phyloP scores from a whole-genome alignment of 2,329 filamentous ascomycete species.

The Amphichorda felina region DNA sequence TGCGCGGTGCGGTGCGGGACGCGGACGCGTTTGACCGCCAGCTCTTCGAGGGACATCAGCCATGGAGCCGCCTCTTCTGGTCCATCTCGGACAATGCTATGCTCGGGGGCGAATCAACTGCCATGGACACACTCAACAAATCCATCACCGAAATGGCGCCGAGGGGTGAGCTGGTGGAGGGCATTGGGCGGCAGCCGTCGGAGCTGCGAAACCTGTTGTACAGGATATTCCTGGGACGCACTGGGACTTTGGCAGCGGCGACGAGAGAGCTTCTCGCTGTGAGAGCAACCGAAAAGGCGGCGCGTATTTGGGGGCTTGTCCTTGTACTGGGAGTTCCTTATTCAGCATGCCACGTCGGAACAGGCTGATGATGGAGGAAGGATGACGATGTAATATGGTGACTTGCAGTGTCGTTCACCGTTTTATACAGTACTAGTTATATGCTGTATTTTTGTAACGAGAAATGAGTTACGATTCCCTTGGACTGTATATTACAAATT shows the following conservation, averaged over 20 bases:
- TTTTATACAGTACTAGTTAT: no score
- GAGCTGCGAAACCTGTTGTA: constrained; percentile 4
- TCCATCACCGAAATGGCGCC: constrained; percentile 2
- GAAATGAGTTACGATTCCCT: no score
- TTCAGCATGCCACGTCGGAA: not conserved
- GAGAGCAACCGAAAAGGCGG: constrained; percentile 10
- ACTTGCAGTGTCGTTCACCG: no score
- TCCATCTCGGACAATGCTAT: constrained; percentile 2
- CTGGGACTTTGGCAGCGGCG: constrained; percentile 4
- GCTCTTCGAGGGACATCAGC: constrained; percentile 10
- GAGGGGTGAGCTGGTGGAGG: not conserved
- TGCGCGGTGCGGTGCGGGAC: constrained; percentile 11
- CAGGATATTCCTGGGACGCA: constrained; percentile 6
- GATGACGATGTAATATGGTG: no score
- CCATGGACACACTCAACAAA: not conserved
- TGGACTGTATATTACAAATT: no score
- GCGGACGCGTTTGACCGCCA: constrained; percentile 10
- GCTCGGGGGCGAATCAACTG: not conserved
- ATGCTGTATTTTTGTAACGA: no score
- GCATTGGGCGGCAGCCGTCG: not conserved
- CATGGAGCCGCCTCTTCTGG: constrained; percentile 16
- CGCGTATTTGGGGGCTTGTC: constrained; percentile 11
- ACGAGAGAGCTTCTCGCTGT: constrained; percentile 9
- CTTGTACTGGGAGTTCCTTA: constrained; percentile 11
- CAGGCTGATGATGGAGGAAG: no score